A percentile compares a stretch with the other conserved stretches of the same genome.
phyloP scores from a whole-genome alignment of 2,329 filamentous ascomycete genomes.

The Diaporthe humulicola region DNA sequence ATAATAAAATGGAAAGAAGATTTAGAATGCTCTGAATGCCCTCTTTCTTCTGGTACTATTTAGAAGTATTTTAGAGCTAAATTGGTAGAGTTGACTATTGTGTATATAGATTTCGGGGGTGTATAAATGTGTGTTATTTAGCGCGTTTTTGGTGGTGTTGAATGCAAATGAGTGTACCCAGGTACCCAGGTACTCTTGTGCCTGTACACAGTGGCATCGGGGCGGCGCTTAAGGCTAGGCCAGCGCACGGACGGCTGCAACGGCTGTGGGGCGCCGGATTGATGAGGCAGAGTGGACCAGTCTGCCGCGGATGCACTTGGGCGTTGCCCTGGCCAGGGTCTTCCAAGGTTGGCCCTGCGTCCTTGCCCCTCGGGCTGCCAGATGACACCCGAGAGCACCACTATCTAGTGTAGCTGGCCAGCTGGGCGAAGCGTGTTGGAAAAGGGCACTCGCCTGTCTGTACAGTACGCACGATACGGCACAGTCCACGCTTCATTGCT shows the following conservation, averaged over 20 bases:
- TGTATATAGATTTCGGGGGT: no score
- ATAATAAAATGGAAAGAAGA: no score
- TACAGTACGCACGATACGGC: neutral
- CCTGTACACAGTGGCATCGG: slow-evolving; percentile 20
- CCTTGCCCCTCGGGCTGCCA: neutral
- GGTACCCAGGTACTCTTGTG: neutral
- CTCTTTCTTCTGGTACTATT: no score
- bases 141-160: no score
- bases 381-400: neutral
- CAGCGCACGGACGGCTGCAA: slow-evolving; percentile 10
- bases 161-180: no score
- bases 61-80: no score
- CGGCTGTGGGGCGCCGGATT: slow-evolving; percentile 20
- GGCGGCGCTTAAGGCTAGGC: slow-evolving; percentile 1
- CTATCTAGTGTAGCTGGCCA: neutral
- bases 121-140: no score
- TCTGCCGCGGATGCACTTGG: slow-evolving; percentile 5
- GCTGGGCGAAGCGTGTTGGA: slow-evolving; percentile 1
- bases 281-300: slow-evolving; percentile 18
- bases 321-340: neutral
- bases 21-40: no score
- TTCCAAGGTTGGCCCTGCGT: neutral
- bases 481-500: neutral
- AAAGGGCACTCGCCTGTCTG: neutral
- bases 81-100: no score